Evolutionary conservation across 1,139 yeast genomes (phyloP).

Genomic region (Scheffersomyces parashehatae): DNA sequence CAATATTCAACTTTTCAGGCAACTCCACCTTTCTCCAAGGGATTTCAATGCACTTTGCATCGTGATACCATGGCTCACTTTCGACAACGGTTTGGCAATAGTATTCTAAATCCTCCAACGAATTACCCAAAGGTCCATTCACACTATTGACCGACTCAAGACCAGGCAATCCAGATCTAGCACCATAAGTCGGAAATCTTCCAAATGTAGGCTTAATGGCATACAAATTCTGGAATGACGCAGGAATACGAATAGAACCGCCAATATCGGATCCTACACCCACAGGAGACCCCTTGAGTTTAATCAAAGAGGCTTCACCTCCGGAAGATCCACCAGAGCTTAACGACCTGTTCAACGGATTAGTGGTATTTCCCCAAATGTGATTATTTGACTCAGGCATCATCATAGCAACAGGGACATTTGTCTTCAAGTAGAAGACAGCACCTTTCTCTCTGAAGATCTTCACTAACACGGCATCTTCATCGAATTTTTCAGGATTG

Average conservation of each 20-base stretch:
- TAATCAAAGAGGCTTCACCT: conserved; percentile 38
- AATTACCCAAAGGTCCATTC: conserved; percentile 33
- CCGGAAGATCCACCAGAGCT: conserved; percentile 41
- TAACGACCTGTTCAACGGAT: conserved; percentile 31
- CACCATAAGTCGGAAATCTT: conserved; percentile 51
- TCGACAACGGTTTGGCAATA: conserved; percentile 28
- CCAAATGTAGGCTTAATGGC: conserved; percentile 50
- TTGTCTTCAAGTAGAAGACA: conserved; percentile 34
- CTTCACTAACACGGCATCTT: conserved; percentile 27
- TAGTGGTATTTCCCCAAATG: conserved; percentile 33
- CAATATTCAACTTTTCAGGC: conserved; percentile 30
- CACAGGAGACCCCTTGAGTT: conserved; percentile 41
- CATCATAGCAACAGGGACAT: conserved; percentile 41
- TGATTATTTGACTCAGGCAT: conserved; percentile 39
- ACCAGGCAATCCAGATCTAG: conserved; percentile 57
- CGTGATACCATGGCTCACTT: conserved; percentile 31
- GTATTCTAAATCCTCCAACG: conserved; percentile 28
- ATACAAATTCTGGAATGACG: conserved; percentile 49
- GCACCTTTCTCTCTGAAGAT: conserved; percentile 32
- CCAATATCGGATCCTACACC: conserved; percentile 63
- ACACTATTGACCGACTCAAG: conserved; percentile 43
- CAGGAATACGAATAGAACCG: conserved; percentile 54
- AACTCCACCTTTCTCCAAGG: conserved; percentile 31
- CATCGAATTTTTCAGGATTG: conserved; percentile 22
- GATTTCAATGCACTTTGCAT: conserved; percentile 29